These are phyloP conservation scores for Emergomyces africanus DNA, from an alignment of 2,329 filamentous ascomycete species.

Conservation along the genomic window DNA sequence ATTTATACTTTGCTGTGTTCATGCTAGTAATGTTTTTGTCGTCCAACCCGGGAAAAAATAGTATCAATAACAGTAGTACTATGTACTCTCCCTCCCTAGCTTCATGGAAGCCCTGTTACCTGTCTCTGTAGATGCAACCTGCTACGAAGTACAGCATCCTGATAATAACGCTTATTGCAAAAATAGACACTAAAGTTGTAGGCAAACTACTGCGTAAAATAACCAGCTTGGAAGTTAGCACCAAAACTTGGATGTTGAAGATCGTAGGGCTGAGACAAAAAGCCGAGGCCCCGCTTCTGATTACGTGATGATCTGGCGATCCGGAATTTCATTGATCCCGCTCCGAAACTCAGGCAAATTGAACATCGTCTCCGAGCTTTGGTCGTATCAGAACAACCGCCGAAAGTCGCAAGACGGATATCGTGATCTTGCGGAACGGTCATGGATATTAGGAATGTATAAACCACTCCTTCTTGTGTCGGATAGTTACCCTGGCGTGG, in stretches of 20 bases:
- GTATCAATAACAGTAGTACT: too few relatives aligned
- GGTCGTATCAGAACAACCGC: neutral
- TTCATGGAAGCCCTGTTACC: too few relatives aligned
- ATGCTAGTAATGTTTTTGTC: too few relatives aligned
- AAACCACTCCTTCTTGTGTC: conserved; percentile 34
- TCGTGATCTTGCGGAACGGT: conserved; percentile 8
- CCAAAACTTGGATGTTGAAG: neutral
- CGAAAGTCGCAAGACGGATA: neutral
- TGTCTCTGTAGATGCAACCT: too few relatives aligned
- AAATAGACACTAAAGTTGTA: too few relatives aligned
- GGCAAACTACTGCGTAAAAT: too few relatives aligned
- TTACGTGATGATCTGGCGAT: neutral
- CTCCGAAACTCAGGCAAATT: neutral
- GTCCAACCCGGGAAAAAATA: too few relatives aligned
- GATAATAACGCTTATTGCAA: too few relatives aligned
- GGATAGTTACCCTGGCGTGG: conserved; percentile 34
- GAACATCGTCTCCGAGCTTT: neutral
- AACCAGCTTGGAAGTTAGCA: too few relatives aligned
- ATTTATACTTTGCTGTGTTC: too few relatives aligned
- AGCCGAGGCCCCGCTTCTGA: neutral
- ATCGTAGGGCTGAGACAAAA: neutral
- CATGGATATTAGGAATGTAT: conserved; percentile 31
- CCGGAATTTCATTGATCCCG: neutral
- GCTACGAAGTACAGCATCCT: too few relatives aligned
- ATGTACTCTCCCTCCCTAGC: too few relatives aligned